Evolutionary conservation across 495 filamentous ascomycete genomes (phyloP).

Genomic region (Xylaria longipes): DNA sequence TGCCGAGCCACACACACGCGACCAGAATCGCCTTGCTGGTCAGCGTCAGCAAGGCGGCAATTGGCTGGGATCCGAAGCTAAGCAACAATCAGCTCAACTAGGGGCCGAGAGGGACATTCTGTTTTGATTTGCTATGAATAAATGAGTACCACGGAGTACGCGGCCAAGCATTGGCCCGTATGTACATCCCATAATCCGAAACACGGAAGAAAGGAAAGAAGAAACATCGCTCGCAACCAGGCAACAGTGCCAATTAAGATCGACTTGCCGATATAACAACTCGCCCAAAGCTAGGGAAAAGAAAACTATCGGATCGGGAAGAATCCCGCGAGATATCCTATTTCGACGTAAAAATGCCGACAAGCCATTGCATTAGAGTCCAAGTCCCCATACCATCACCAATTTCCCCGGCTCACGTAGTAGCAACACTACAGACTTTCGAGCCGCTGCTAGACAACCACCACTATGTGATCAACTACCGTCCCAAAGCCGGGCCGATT

Average conservation of each 20-base stretch:
- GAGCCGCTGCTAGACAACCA: constrained; percentile 47
- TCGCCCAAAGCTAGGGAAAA: background rate
- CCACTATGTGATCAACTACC: constrained; percentile 38
- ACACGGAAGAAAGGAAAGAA: background rate
- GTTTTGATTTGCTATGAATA: background rate
- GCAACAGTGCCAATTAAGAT: background rate
- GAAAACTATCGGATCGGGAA: background rate
- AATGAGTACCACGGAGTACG: constrained; percentile 4
- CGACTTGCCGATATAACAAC: constrained; percentile 4
- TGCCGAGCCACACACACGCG: constrained; percentile 1
- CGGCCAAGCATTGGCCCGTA: constrained; percentile 6
- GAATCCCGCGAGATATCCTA: background rate
- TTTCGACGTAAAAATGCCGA: constrained; percentile 13
- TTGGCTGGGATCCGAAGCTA: constrained; percentile 23
- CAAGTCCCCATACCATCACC: constrained; percentile 44
- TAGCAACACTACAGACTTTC: constrained; percentile 43
- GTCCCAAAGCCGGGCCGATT: constrained; percentile 33
- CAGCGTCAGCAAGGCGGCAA: constrained; percentile 15
- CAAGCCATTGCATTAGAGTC: constrained; percentile 37
- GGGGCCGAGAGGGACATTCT: background rate
- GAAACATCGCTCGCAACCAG: background rate
- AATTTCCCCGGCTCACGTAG: constrained; percentile 34
- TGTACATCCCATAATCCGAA: background rate
- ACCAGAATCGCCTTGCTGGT: background rate
- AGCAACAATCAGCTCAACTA: constrained; percentile 13